Percentiles rank a stretch among this genome's conserved stretches.
Conservation (phyloP, 495 filamentous ascomycete genomes). For the Baudoinia panamericana region DNA sequence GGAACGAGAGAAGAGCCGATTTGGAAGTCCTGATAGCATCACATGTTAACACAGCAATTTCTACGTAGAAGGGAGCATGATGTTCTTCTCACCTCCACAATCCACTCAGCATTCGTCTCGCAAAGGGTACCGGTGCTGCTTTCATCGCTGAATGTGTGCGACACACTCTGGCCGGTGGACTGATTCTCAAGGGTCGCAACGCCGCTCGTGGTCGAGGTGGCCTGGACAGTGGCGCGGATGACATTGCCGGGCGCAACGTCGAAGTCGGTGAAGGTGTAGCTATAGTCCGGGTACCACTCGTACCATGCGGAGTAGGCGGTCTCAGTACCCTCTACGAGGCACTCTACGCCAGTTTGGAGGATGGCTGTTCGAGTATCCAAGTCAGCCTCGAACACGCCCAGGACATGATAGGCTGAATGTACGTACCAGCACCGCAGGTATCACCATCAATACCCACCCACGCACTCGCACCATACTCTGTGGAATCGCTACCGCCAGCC, state of each 20-base stretch:
- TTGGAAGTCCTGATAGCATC: slow-evolving; percentile 37
- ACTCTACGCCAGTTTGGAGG: slow-evolving; percentile 49
- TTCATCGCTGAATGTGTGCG: slow-evolving; percentile 35
- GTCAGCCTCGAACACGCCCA: background rate
- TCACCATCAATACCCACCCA: slow-evolving; percentile 54
- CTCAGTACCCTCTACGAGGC: slow-evolving; percentile 32
- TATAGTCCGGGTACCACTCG: slow-evolving; percentile 49
- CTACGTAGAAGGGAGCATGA: background rate
- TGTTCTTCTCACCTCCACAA: slow-evolving; percentile 36
- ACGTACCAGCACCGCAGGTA: slow-evolving; percentile 34
- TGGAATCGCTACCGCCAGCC: slow-evolving; percentile 29
- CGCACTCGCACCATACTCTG: slow-evolving; percentile 40
- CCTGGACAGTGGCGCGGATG: slow-evolving; percentile 41
- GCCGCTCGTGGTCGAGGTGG: slow-evolving; percentile 37
- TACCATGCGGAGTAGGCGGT: slow-evolving; percentile 46
- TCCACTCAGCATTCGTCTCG: slow-evolving; percentile 48
- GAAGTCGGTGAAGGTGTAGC: slow-evolving; percentile 42
- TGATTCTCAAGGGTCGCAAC: slow-evolving; percentile 44
- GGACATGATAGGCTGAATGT: background rate
- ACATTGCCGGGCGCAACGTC: slow-evolving; percentile 41
- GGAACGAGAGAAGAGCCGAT: slow-evolving; percentile 31
- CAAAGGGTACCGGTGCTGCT: slow-evolving; percentile 22
- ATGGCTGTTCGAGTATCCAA: slow-evolving; percentile 30
- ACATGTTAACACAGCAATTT: background rate
- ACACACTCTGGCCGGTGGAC: slow-evolving; percentile 41